Conservation (phyloP, 2,329 filamentous ascomycete species). For the Septoria linicola region DNA sequence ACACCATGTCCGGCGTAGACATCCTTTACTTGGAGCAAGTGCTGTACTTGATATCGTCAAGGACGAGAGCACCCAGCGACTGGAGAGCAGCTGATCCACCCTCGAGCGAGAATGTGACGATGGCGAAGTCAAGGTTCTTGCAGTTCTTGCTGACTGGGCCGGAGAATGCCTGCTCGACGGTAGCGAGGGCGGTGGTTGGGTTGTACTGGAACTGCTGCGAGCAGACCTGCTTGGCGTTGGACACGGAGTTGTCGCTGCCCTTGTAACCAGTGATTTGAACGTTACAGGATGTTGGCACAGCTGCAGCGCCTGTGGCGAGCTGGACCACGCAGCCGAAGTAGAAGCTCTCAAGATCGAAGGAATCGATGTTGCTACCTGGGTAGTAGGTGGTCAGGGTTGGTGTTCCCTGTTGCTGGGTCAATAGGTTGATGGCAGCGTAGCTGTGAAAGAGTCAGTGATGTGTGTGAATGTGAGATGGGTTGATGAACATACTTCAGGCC, state of each 20-base stretch:
- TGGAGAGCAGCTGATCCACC: not conserved
- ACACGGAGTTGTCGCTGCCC: constrained; percentile 13
- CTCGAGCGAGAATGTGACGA: constrained; percentile 7
- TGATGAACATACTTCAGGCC: not conserved
- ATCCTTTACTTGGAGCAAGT: not conserved
- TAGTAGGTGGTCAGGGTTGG: constrained; percentile 5
- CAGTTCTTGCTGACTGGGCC: not conserved
- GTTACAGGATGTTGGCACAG: constrained; percentile 3
- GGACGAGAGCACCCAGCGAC: not conserved
- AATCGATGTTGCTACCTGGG: not conserved
- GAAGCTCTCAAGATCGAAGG: constrained; percentile 14
- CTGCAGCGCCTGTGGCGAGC: constrained; percentile 1
- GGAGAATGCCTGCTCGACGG: constrained; percentile 9
- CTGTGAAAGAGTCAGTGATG: not conserved
- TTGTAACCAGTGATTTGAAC: constrained; percentile 10
- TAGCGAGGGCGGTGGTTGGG: constrained; percentile 3
- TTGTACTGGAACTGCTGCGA: constrained; percentile 12
- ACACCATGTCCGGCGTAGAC: not conserved
- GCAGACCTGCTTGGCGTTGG: constrained; percentile 12
- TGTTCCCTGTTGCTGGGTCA: not conserved
- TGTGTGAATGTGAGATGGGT: too few species aligned
- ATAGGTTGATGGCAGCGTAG: constrained; percentile 5
- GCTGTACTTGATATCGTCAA: constrained; percentile 8
- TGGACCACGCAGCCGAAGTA: constrained; percentile 9
- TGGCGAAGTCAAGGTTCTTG: constrained; percentile 5